Percentiles rank a stretch among this genome's conserved stretches.
Conservation (phyloP, 257 asterid species). For the Mentha longifolia region DNA sequence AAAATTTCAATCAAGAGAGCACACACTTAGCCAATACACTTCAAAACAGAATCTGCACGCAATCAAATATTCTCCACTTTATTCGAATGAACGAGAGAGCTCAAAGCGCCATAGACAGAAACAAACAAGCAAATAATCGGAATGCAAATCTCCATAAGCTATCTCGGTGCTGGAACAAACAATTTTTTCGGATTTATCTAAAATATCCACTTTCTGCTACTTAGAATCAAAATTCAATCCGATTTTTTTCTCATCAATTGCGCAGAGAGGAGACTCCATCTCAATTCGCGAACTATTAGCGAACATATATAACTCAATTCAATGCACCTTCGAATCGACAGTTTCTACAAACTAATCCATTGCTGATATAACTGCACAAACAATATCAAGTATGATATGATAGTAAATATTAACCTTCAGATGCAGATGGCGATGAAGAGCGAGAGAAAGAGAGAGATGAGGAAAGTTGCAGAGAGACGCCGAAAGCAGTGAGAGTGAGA, state of each 20-base stretch:
- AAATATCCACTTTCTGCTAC: not conserved
- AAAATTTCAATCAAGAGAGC: not conserved
- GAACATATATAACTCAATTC: slow-evolving; percentile 3
- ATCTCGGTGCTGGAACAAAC: not conserved
- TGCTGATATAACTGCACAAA: not conserved
- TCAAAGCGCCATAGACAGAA: not conserved
- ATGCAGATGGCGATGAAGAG: slow-evolving; percentile 8
- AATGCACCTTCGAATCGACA: slow-evolving; percentile 12
- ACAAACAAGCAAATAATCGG: slow-evolving; percentile 18
- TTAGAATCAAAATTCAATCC: slow-evolving; percentile 1
- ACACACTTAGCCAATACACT: slow-evolving; percentile 9
- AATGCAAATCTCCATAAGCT: not conserved
- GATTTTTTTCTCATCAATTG: slow-evolving; percentile 15
- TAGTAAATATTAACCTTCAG: slow-evolving; percentile 22
- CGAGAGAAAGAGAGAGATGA: not conserved
- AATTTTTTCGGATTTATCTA: slow-evolving; percentile 24
- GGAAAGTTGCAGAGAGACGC: slow-evolving; percentile 17
- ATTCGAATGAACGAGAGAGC: not conserved
- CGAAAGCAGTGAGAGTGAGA: slow-evolving; percentile 26
- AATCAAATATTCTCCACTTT: not conserved
- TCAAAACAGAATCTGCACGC: not conserved
- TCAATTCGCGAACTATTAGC: not conserved
- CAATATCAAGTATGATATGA: slow-evolving; percentile 4
- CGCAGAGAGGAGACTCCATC: not conserved
- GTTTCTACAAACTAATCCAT: slow-evolving; percentile 24